Conservation (phyloP, 2,329 filamentous ascomycete species). For the Xylaria digitata region DNA sequence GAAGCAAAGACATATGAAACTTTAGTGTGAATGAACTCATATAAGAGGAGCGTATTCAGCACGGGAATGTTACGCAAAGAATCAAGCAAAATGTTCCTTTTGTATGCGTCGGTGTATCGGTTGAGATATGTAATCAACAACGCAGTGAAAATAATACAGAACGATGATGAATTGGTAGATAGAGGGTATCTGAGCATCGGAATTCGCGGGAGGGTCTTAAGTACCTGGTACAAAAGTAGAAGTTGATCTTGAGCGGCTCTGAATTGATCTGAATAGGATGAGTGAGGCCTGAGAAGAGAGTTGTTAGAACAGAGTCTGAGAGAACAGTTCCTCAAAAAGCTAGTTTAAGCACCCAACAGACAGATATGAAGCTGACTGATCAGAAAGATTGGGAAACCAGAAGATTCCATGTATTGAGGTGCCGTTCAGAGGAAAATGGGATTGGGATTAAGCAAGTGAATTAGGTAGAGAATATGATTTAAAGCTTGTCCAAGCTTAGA, state of each 20-base stretch:
- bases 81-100: too few species aligned
- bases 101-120: not conserved
- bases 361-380: not conserved
- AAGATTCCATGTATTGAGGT: not conserved
- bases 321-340: not conserved
- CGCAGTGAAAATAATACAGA: not conserved
- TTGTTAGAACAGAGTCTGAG: slow-evolving; percentile 16
- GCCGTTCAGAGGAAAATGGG: not conserved
- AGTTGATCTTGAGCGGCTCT: slow-evolving; percentile 36
- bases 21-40: not conserved
- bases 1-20: not conserved
- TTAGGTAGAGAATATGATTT: not conserved
- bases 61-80: too few species aligned
- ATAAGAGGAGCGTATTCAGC: not conserved
- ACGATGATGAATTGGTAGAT: not conserved
- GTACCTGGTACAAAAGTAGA: slow-evolving; percentile 47
- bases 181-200: not conserved
- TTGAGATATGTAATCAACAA: not conserved
- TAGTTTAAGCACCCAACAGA: not conserved
- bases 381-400: not conserved
- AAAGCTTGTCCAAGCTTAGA: too few species aligned
- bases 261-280: slow-evolving; percentile 40
- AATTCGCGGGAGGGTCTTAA: slow-evolving; percentile 3
- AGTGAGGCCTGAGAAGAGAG: slow-evolving; percentile 38
- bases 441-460: not conserved